Evolutionary conservation across 2,329 filamentous ascomycete genomes (phyloP).

Genomic region (Aspergillus fructus): DNA sequence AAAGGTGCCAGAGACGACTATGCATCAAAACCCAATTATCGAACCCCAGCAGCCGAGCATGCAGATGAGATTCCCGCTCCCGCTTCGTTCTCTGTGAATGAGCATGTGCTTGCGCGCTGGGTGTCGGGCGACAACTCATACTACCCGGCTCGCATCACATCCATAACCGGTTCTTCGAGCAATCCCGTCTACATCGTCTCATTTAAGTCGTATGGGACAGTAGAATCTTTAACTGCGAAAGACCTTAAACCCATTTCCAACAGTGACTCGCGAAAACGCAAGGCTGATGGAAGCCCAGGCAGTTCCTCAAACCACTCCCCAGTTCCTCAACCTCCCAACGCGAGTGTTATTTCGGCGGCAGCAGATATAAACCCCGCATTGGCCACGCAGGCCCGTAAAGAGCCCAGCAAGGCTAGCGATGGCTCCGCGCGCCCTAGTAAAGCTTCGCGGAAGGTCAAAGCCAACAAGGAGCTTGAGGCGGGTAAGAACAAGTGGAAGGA

Average conservation of each 20-base stretch:
- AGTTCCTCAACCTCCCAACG: conserved; percentile 41
- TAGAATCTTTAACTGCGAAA: conserved; percentile 76
- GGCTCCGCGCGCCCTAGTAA: conserved; percentile 62
- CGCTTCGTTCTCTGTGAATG: conserved; percentile 77
- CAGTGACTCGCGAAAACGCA: conserved; percentile 72
- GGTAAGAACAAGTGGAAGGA: conserved; percentile 94
- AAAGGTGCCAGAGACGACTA: conserved; percentile 84
- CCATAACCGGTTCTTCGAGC: conserved; percentile 86
- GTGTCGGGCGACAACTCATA: conserved; percentile 82
- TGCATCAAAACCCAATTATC: conserved; percentile 65
- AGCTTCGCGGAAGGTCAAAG: conserved; percentile 75
- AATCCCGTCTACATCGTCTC: conserved; percentile 92
- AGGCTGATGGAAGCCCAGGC: conserved; percentile 73
- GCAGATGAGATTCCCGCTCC: conserved; percentile 55
- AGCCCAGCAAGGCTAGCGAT: conserved; percentile 63
- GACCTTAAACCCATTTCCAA: conserved; percentile 76
- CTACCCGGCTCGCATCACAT: conserved; percentile 90
- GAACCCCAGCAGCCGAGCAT: conserved; percentile 42
- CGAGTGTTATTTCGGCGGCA: conserved; percentile 64
- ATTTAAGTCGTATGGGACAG: conserved; percentile 83
- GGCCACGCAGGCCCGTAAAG: conserved; percentile 63
- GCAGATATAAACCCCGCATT: conserved; percentile 66
- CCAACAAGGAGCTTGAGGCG: conserved; percentile 85
- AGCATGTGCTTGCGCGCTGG: conserved; percentile 89
- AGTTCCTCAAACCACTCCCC: conserved; percentile 45